phyloP scores from a whole-genome alignment of 2,329 filamentous ascomycete genomes.

The Penicillium sp. region DNA sequence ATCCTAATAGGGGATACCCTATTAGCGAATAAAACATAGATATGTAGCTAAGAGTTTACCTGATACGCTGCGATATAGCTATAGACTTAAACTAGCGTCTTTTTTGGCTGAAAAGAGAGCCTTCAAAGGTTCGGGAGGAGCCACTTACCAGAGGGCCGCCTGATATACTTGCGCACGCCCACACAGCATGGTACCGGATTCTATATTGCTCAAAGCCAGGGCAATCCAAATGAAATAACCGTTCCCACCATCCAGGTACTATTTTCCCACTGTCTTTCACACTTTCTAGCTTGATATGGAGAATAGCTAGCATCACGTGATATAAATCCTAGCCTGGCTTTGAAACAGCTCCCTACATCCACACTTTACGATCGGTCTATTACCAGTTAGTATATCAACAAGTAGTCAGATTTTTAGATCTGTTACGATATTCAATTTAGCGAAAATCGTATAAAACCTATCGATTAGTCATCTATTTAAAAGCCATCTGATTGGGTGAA shows the following conservation, averaged over 20 bases:
- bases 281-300: too few species aligned
- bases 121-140: not conserved
- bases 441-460: not conserved
- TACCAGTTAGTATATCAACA: not conserved
- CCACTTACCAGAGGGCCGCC: not conserved
- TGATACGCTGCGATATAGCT: not conserved
- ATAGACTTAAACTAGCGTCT: too few species aligned
- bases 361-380: not conserved
- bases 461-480: not conserved
- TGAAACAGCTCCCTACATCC: not conserved
- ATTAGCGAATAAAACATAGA: not conserved
- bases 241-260: too few species aligned
- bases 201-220: not conserved
- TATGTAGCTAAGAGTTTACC: not conserved
- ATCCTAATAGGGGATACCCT: not conserved
- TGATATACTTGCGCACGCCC: not conserved
- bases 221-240: not conserved
- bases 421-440: not conserved
- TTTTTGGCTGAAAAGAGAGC: too few species aligned
- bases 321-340: not conserved
- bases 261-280: too few species aligned
- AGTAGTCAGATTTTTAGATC: not conserved
- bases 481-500: not conserved
- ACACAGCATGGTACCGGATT: not conserved
- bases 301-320: too few species aligned